Evolutionary conservation across 73 alveolate species (phyloP), one percentile per base, ranked within the genome.

Genomic region (Breviolum minutum): DNA sequence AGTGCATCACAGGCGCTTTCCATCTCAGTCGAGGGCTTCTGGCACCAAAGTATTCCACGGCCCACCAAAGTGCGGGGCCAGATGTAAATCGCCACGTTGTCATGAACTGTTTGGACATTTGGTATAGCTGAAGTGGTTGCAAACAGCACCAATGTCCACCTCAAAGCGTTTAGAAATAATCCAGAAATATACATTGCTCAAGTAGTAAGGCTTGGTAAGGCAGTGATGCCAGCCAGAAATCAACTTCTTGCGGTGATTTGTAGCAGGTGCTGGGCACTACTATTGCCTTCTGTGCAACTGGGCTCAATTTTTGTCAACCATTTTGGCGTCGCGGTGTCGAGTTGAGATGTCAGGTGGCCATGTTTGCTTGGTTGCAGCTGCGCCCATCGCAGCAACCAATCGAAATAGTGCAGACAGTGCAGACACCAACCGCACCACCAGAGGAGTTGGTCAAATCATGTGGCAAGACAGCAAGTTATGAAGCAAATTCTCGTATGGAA

Each of bases 41-140:
- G 87, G 90, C 98, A 92, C 90, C 90, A n/a, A n/a, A 92, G 98
- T 89, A 92, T 92, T 13, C 98, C 98, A 27, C 76, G 98, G 79
- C 89, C 98, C 76, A 73, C 98, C 68, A 92, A 92, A 80, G 98
- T 68, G 73, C 88, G 86, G 86, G 86, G 54, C 54, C 54, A 40
- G 54, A 40, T 40, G 54, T 40, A 40, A 40, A 40, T 40, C 54
- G 54, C 54, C 54, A 40, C 54, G 54, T 40, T 40, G 54, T 40
- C 54, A 40, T 40, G 54, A 40, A 40, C 54, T 40, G 54, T 40
- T 40, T 40, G 54, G 54, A 40, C 54, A 40, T 40, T 40, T 40
- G 54, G 54, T 3, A 40, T 40, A 40, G 54, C 54, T 0, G 5
- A 40, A 40, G 54, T 40, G 54, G 0, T 40, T 40, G 54, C 54